Conservation (phyloP, 768 basidiomycete genomes). For the Leccinum subgranulosum region DNA sequence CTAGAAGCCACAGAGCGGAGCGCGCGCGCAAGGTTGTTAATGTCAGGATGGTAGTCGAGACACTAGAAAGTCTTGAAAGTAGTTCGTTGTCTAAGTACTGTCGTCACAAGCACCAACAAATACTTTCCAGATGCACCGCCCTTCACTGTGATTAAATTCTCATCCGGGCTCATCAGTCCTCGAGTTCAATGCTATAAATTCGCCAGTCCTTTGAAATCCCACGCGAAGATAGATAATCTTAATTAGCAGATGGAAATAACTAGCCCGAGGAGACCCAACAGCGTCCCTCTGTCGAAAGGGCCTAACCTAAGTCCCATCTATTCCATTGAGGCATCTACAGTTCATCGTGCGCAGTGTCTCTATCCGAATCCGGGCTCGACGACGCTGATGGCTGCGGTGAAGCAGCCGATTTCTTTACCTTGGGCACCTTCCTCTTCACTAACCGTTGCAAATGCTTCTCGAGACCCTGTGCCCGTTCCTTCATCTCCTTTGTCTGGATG, state of each 20-base stretch:
- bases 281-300: not conserved
- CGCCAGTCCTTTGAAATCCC: not conserved
- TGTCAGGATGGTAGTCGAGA: not conserved
- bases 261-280: not conserved
- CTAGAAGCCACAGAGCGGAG: constrained; percentile 3
- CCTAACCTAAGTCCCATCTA: constrained; percentile 6
- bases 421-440: constrained; percentile 66
- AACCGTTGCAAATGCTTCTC: constrained; percentile 72
- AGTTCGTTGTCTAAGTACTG: not conserved
- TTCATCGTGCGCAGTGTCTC: constrained; percentile 28
- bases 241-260: not conserved
- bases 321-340: constrained; percentile 19
- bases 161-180: not conserved
- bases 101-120: constrained; percentile 25
- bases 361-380: constrained; percentile 19
- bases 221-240: not conserved
- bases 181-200: not conserved
- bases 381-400: constrained; percentile 16
- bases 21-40: not conserved
- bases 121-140: not conserved
- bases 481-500: constrained; percentile 84
- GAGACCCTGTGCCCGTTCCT: constrained; percentile 73
- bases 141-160: not conserved
- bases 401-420: constrained; percentile 46
- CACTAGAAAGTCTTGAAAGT: constrained; percentile 6